phyloP scores from a whole-genome alignment of 2,329 filamentous ascomycete species.

The Sporothrix brunneoviolacea region DNA sequence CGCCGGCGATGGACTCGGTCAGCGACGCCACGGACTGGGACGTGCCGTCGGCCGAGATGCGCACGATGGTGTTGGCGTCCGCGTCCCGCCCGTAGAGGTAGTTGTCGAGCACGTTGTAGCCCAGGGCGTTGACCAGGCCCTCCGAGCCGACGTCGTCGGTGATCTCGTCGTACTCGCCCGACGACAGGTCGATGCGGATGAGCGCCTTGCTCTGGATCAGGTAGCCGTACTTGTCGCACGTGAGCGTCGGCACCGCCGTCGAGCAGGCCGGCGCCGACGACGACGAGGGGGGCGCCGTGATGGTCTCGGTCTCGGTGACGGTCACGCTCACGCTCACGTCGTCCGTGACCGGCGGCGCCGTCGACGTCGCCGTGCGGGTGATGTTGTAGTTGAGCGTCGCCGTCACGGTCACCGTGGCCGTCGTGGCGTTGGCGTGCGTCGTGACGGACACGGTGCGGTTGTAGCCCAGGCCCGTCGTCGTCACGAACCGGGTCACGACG shows the following conservation, averaged over 20 bases:
- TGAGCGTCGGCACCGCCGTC: conserved; percentile 5
- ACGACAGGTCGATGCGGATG: conserved; percentile 15
- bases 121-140: conserved; percentile 16
- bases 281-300: background rate
- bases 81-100: conserved; percentile 16
- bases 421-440: background rate
- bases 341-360: too few species aligned
- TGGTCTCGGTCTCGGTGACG: background rate
- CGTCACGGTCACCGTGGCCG: background rate
- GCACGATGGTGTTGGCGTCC: conserved; percentile 11
- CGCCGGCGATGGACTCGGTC: background rate
- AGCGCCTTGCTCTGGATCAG: conserved; percentile 14
- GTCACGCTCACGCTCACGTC: too few species aligned
- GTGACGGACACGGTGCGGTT: background rate
- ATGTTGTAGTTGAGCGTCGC: too few species aligned
- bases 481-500: background rate
- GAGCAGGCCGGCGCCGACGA: background rate
- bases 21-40: background rate
- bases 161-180: conserved; percentile 6
- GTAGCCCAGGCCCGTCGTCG: background rate
- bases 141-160: conserved; percentile 5
- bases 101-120: conserved; percentile 18
- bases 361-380: too few species aligned
- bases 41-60: conserved; percentile 15
- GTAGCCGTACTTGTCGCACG: conserved; percentile 18